A percentile compares a stretch with the other conserved stretches of the same genome.
phyloP scores from a whole-genome alignment of 129 eudicot genomes.

The Rutidosis leptorrhynchoides region DNA sequence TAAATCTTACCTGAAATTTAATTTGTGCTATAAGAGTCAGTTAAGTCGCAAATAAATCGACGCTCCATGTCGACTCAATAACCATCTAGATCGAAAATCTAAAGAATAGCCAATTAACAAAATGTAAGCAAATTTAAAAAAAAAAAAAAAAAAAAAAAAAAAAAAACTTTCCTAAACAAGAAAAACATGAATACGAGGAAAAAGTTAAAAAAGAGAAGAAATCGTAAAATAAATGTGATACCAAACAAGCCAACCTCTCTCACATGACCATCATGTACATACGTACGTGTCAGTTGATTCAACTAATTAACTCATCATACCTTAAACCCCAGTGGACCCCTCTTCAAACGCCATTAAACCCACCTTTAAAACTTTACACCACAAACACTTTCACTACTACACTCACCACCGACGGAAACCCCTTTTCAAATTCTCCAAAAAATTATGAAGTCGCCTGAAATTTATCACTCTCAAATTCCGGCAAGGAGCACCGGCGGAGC shows the following conservation, averaged over 20 bases:
- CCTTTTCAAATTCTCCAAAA: neutral
- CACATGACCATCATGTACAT: conserved; percentile 22
- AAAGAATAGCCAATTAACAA: no score
- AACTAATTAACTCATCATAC: conserved; percentile 8
- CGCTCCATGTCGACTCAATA: no score
- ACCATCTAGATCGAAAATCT: no score
- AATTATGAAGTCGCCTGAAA: conserved; percentile 47
- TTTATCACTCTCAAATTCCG: conserved; percentile 35
- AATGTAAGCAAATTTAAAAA: no score
- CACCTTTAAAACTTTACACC: conserved; percentile 23
- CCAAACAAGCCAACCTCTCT: neutral
- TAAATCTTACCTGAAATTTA: no score
- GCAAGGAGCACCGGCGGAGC: conserved; percentile 22
- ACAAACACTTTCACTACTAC: neutral
- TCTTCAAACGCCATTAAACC: conserved; percentile 27
- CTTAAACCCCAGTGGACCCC: conserved; percentile 15
- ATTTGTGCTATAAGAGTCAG: no score
- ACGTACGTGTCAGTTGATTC: conserved; percentile 24
- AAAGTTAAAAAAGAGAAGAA: conserved; percentile 10
- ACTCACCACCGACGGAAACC: conserved; percentile 28
- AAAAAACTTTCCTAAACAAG: neutral
- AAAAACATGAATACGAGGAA: neutral
- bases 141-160: no score
- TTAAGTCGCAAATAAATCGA: no score
- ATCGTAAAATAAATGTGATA: neutral